These are phyloP conservation scores for Alnus glutinosa DNA, from an alignment of 306 rosid species.

Conservation along the genomic window DNA sequence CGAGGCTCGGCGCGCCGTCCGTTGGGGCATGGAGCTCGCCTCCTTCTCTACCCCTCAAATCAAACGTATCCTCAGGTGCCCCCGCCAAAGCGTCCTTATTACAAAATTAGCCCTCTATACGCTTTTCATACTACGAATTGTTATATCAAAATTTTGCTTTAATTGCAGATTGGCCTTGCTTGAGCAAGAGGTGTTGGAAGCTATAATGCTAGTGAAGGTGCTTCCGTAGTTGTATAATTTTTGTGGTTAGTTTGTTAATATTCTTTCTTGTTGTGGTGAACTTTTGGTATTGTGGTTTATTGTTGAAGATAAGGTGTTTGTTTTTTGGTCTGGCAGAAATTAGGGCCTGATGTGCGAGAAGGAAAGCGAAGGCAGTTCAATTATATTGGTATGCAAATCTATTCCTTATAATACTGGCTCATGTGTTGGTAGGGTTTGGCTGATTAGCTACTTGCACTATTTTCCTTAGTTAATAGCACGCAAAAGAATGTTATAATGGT, in stretches of 20 bases:
- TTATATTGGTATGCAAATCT: constrained; percentile 66
- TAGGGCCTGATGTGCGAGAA: constrained; percentile 88
- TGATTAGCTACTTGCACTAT: not conserved
- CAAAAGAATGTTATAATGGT: not conserved
- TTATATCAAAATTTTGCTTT: not conserved
- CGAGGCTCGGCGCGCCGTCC: constrained; percentile 80
- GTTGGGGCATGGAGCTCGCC: constrained; percentile 78
- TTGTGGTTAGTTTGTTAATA: constrained; percentile 30
- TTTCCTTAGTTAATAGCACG: not conserved
- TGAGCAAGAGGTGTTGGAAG: constrained; percentile 62
- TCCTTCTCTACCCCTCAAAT: constrained; percentile 74
- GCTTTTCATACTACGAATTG: not conserved
- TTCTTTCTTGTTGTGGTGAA: constrained; percentile 4
- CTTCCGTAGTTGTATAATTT: constrained; percentile 3
- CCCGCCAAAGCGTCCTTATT: not conserved
- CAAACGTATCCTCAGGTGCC: constrained; percentile 72
- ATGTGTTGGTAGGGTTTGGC: not conserved
- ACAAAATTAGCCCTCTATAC: not conserved
- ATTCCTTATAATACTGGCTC: not conserved
- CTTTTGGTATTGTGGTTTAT: constrained; percentile 3
- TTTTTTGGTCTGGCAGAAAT: constrained; percentile 58
- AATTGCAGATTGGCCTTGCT: constrained; percentile 58
- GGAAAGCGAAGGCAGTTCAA: constrained; percentile 88
- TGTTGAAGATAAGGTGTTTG: constrained; percentile 65
- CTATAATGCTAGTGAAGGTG: constrained; percentile 77